Base-by-base conservation (phyloP, 2,329 filamentous ascomycete genomes). In the Trichoderma gracile region DNA sequence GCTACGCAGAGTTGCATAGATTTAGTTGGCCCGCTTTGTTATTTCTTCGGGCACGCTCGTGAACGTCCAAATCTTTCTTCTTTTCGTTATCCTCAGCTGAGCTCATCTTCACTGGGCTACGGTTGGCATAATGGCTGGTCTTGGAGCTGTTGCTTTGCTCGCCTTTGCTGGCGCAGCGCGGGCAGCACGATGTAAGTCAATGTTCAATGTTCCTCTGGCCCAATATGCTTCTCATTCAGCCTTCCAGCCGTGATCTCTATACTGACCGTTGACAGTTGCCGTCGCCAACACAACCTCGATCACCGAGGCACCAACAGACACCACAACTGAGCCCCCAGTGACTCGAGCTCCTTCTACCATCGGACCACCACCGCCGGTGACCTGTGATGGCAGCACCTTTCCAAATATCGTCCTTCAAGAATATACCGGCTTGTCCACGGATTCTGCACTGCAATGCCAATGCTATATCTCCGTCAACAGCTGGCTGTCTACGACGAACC, bases 361-460 rank as follows among this genome's bases (percentile, higher is more conserved):
- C 12, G 33, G 12, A 14, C 33, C 33, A 38, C 33, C 33, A 14
- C 33, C 46, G n/a, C 6, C 43, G 19, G 61, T 58, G 23, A 46
- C 54, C n/a, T 57, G 53, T 19, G 61, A 46, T 15, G 14, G 9
- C 12, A 52, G 5, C 12, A 52, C 8, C 17, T 52, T 57, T 45
- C 53, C 61, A 27, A 23, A 25, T 1, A 14, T 45, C 25, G 54
- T 64, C n/a, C n/a, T 58, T 2, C 52, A 52, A 5, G 25, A 64
- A 21, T 66, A 66, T 27, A 15, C 33, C 19, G 52, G 64, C 17
- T 19, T 59, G 3, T 64, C 64, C 14, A 64, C 64, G 6, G 30
- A 66, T 17, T 52, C 38, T 5, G 50, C 53, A 2, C n/a, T 66
- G 33, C 60, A 66, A 38, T 66, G 64, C 27, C 52, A 54, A 49